Evolutionary conservation across 345 rosid genomes (phyloP), one percentile per base, ranked within the genome.

Genomic region (Brassica rapa): DNA sequence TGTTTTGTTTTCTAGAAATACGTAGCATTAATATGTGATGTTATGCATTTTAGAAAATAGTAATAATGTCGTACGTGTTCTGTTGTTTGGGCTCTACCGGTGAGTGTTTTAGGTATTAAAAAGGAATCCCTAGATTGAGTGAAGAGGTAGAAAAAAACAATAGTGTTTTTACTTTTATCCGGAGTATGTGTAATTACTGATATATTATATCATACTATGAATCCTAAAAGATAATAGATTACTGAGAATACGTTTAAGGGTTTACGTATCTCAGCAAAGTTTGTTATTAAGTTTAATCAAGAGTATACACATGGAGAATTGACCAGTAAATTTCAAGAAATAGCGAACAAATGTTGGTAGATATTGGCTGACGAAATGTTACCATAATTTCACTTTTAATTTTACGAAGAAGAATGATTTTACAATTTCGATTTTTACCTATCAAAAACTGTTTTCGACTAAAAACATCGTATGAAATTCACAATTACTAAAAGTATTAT

Each of bases 1-100:
- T 78, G 21, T 66, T 72, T 66, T 78, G 66, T 39, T 27, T 71
- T 71, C 66, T 77, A 64, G 33, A 63, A 27, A 77, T 64, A 64
- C 24, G 67, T 78, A 65, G 29, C 27, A 65, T 33, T 39, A 39
- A 29, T 39, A 70, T 25, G 75, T 51, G 24, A 35, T 56, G 6
- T 15, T 33, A 35, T 63, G 41, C 16, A 35, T 53, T 62, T 8
- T 70, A 51, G 39, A 69, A 41, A 43, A 30, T 2, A 29, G 11
- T 32, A 62, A 33, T 51, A 60, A 62, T 4, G 63, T 32, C 37
- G 25, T 68, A 55, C 60, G 43, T n/a, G 51, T 60, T 60, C 1
- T 60, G 68, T 60, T 61, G 62, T 68, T 46, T 41, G 33, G 33
- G 37, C 59, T 67, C 35, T 14, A 43, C 71, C 33, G n/a, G n/a